Conservation (phyloP, 2,329 filamentous ascomycete genomes). For the Xylaria sp. region DNA sequence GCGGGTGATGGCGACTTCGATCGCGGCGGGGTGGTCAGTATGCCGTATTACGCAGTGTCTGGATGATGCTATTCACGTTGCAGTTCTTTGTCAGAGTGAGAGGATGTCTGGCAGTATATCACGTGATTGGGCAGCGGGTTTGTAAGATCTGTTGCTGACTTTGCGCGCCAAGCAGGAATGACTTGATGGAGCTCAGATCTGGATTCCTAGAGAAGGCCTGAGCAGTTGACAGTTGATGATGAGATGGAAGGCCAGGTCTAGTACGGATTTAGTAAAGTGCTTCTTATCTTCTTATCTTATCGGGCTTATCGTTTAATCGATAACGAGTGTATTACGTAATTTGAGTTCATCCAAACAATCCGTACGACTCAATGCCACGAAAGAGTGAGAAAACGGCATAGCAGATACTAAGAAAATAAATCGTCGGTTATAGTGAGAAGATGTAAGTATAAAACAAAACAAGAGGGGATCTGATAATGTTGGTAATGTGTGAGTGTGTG, state of each 20-base stretch:
- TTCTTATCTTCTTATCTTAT: neutral
- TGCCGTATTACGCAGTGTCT: slow-evolving; percentile 21
- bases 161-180: neutral
- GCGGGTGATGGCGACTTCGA: slow-evolving; percentile 26
- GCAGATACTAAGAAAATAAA: too few relatives aligned
- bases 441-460: too few relatives aligned
- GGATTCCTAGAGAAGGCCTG: neutral
- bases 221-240: neutral
- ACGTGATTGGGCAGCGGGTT: slow-evolving; percentile 26
- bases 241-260: neutral
- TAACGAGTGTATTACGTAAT: neutral
- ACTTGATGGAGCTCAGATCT: neutral
- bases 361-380: too few relatives aligned
- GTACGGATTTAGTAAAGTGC: neutral
- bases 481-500: neutral
- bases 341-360: too few relatives aligned
- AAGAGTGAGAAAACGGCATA: too few relatives aligned
- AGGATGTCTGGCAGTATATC: slow-evolving; percentile 25
- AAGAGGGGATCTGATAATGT: too few relatives aligned
- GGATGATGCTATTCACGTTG: slow-evolving; percentile 29
- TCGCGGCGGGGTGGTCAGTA: slow-evolving; percentile 24
- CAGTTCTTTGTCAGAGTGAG: slow-evolving; percentile 25
- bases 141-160: slow-evolving; percentile 5
- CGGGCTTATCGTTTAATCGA: neutral
- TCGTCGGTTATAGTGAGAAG: too few relatives aligned